Evolutionary conservation across 345 rosid genomes (phyloP).

Genomic region (Sonneratia caseolaris): DNA sequence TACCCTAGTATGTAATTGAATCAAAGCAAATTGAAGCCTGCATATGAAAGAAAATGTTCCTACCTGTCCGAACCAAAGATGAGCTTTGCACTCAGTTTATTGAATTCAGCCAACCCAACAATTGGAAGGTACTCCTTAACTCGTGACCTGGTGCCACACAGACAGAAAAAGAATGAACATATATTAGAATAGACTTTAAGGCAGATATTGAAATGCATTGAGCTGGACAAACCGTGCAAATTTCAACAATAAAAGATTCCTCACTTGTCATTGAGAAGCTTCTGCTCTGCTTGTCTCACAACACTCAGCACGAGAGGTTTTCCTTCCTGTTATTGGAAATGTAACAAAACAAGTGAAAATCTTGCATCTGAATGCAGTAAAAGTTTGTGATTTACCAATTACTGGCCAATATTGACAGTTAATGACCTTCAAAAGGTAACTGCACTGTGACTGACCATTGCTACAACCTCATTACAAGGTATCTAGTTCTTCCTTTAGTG

Average conservation of each 20-base stretch:
- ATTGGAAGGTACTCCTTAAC: constrained; percentile 94
- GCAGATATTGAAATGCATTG: neutral
- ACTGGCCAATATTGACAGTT: neutral
- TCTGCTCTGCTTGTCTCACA: constrained; percentile 75
- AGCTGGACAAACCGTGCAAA: neutral
- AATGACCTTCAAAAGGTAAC: constrained; percentile 3
- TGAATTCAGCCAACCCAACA: constrained; percentile 78
- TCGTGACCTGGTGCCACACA: constrained; percentile 34
- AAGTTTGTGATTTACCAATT: neutral
- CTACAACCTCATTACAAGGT: neutral
- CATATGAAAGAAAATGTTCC: neutral
- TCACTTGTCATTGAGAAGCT: constrained; percentile 65
- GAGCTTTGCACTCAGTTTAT: constrained; percentile 85
- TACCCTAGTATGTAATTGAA: neutral
- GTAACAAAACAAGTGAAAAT: constrained; percentile 1
- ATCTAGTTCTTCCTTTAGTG: neutral
- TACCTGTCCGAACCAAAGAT: constrained; percentile 85
- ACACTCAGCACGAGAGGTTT: constrained; percentile 78
- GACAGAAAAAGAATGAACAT: neutral
- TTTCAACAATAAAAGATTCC: constrained; percentile 2
- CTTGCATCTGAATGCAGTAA: neutral
- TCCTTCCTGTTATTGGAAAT: constrained; percentile 55
- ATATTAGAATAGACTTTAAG: constrained; percentile 1
- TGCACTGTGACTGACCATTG: neutral
- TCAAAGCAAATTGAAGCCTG: neutral